Conservation (phyloP, 179 eudicot genomes). For the Beta corolliflora region DNA sequence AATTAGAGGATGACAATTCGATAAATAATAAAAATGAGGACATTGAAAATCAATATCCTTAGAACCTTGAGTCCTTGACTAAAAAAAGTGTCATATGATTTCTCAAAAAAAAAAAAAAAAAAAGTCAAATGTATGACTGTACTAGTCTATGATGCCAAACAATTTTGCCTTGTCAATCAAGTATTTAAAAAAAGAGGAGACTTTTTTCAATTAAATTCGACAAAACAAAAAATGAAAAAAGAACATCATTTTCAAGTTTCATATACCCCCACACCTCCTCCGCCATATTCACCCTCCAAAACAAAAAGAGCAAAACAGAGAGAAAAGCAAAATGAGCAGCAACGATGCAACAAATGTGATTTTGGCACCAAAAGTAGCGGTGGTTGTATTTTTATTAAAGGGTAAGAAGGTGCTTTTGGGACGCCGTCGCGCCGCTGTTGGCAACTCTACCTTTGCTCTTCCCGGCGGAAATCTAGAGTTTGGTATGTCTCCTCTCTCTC, state of each 20-base stretch:
- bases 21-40: no score
- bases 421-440: constrained; percentile 72
- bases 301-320: background rate
- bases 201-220: no score
- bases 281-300: background rate
- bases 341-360: background rate
- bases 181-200: background rate
- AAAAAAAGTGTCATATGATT: no score
- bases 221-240: background rate
- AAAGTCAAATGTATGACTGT: no score
- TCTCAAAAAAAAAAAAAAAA: no score
- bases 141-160: background rate
- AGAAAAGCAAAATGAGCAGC: background rate
- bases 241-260: background rate
- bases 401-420: constrained; percentile 63
- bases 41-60: no score
- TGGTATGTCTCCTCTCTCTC: constrained; percentile 39
- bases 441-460: constrained; percentile 71
- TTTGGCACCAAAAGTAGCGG: constrained; percentile 54
- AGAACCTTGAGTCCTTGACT: no score
- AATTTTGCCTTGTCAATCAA: background rate
- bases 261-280: background rate
- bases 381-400: constrained; percentile 66
- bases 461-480: constrained; percentile 94
- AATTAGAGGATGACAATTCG: no score